Evolutionary conservation across 495 filamentous ascomycete genomes (phyloP).

Genomic region (Hyaloscypha hepaticicola): DNA sequence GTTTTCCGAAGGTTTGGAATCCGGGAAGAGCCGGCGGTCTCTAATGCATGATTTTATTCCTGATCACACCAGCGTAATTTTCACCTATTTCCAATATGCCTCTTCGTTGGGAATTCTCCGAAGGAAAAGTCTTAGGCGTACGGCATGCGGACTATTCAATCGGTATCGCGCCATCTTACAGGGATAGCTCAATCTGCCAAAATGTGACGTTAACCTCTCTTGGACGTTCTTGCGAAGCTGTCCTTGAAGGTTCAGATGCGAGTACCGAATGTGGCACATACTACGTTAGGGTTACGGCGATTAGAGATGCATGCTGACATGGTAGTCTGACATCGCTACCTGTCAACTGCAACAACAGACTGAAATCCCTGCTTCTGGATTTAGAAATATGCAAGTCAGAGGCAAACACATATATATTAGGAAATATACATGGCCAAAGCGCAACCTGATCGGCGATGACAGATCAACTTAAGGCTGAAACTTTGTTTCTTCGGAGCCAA

Average conservation of each 20-base stretch:
- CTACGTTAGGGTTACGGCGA: neutral
- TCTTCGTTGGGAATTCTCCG: neutral
- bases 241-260: neutral
- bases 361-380: neutral
- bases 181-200: neutral
- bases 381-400: neutral
- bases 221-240: neutral
- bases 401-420: neutral
- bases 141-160: neutral
- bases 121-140: neutral
- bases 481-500: neutral
- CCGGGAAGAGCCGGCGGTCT: neutral
- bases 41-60: neutral
- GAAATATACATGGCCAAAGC: neutral
- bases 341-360: neutral
- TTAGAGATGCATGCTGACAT: neutral
- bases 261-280: neutral
- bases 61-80: neutral
- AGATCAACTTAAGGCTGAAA: neutral
- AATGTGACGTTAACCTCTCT: neutral
- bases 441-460: neutral
- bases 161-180: neutral
- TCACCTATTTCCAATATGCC: neutral
- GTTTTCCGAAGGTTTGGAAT: neutral
- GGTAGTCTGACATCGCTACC: neutral